Conservation (phyloP, 345 rosid genomes). For the Eucalyptus guilfoylei region DNA sequence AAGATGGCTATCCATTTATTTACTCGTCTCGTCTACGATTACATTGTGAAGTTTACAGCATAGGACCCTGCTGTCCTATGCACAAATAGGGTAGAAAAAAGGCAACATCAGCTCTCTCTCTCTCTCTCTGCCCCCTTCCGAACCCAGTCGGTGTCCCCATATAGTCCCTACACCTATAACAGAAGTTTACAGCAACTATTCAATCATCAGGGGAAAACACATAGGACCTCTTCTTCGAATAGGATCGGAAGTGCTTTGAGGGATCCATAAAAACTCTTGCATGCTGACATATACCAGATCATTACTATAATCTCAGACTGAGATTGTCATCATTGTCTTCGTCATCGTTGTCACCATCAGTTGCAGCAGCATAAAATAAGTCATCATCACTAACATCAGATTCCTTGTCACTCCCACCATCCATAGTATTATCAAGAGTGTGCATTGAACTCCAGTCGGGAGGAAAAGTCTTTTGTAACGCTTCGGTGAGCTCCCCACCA, state of each 20-base stretch:
- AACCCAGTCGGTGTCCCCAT: background rate
- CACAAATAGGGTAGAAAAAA: background rate
- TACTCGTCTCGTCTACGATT: background rate
- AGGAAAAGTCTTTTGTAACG: slow-evolving; percentile 87
- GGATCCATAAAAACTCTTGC: background rate
- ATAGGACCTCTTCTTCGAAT: background rate
- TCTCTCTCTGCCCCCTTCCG: background rate
- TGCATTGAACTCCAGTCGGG: slow-evolving; percentile 71
- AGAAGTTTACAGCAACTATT: background rate
- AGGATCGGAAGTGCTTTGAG: background rate
- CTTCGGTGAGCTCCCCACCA: slow-evolving; percentile 88
- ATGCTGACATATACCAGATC: background rate
- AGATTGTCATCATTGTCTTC: slow-evolving; percentile 2
- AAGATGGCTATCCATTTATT: background rate
- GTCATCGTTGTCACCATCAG: background rate
- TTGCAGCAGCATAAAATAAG: slow-evolving; percentile 1
- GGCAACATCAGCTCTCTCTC: background rate
- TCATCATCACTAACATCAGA: background rate
- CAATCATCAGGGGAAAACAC: background rate
- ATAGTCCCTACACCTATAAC: background rate
- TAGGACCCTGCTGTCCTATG: no score
- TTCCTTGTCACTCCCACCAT: slow-evolving; percentile 17
- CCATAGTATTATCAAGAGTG: slow-evolving; percentile 14
- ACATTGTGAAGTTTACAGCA: background rate
- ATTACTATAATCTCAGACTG: background rate